Evolutionary conservation across 2,329 filamentous ascomycete genomes (phyloP), one percentile per base, ranked within the genome.

Genomic region (Escovopsis weberi): DNA sequence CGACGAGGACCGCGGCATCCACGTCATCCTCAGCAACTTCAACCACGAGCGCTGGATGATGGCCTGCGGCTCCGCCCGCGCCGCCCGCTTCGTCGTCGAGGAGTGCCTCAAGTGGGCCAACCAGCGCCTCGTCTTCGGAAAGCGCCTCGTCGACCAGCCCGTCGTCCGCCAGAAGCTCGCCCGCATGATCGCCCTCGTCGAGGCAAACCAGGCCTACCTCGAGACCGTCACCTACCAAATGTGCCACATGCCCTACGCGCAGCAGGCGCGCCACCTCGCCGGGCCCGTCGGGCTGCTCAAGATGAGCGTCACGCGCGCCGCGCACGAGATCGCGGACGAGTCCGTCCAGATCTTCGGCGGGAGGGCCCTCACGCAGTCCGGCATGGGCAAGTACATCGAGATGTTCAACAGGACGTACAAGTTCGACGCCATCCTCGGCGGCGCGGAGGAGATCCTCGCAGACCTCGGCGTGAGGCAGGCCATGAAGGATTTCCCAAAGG

Each of bases 21-120:
- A 80, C 47, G 83, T 91, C 28, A 85, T 93, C 55, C 66, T 91
- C 56, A 78, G 74, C 63, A 93, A 93, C 65, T 93, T 93, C 67
- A 91, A 91, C 69, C 84, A 91, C 63, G 84, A 87, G 65, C 74
- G 83, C 30, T 86, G 82, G 72, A 80, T 74, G 63, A 85, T 88
- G 81, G 50, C 49, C 63, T 65, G 67, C 50, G 76, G 65, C 40
- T 75, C 79, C 4, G 70, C 80, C 46, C 78, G 82, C 40, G 69
- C 73, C 61, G 76, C 70, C 42, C 74, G 84, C 48, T 72, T 72
- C 2, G 74, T 89, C 12, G 78, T 85, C 11, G 85, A 93, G 59
- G 85, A 93, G 58, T 89, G 79, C 53, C 66, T 93, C 48, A 91
- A 91, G 60, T 94, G 87, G 86, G 72, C 79, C 30, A 85, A 91